Evolutionary conservation across 2,329 filamentous ascomycete species (phyloP).

Genomic region (Calonectria montana): DNA sequence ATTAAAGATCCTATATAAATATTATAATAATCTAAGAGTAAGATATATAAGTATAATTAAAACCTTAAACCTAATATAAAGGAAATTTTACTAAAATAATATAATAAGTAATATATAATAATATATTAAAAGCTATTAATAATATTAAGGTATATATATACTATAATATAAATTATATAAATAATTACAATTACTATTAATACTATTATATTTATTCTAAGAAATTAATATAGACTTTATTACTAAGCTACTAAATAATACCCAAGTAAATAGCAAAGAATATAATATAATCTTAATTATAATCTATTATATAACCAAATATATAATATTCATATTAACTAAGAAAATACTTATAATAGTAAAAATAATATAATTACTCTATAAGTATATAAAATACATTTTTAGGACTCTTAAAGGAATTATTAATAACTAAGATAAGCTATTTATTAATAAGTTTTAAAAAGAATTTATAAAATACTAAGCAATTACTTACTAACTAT

Average conservation of each 20-base stretch:
- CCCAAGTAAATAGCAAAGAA: neutral
- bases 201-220: neutral
- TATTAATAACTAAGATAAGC: neutral
- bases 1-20: neutral
- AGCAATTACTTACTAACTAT: neutral
- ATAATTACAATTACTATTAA: neutral
- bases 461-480: neutral
- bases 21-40: neutral
- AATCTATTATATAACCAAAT: slow-evolving; percentile 9
- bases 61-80: neutral
- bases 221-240: neutral
- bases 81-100: neutral
- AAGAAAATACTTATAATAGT: neutral
- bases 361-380: neutral
- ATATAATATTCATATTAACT: neutral
- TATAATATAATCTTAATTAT: neutral
- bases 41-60: neutral
- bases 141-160: neutral
- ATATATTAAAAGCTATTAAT: neutral
- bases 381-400: slow-evolving; percentile 2
- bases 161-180: neutral
- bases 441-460: neutral
- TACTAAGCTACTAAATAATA: neutral
- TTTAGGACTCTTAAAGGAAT: neutral
- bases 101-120: neutral